Base-by-base conservation (phyloP, 805 yeast species). In the Yamadazyma nakazawae region DNA sequence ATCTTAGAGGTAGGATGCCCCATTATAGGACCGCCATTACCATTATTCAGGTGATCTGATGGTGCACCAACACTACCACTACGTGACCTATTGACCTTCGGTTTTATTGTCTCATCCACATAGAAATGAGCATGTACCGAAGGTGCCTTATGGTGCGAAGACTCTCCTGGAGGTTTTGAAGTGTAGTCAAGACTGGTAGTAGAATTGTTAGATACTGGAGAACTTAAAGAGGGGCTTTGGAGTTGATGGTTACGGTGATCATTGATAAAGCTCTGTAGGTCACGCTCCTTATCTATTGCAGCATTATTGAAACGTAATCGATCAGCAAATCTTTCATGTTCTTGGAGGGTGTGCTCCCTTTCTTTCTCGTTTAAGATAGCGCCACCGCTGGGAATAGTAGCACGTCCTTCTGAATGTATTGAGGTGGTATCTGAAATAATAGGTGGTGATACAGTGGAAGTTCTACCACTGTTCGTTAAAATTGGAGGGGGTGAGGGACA, bases 71-170 rank as follows among this genome's bases (percentile, higher is more conserved):
- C 39, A 11, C 75, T 69, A 7, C 73, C 72, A 52, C 75, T 70
- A 45, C 76, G 59, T 2, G 74, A 68, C 34, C 74, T 47, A 43
- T 52, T 63, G 4, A 56, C 46, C 46, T 68, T 70, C 9, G 55
- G 61, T 57, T 79, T 83, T n/a, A 80, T 60, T 1, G 84, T 73
- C 47, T 85, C 91, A 50, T 82, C 86, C 9, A 81, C 82, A 54
- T 76, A 78, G 60, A 87, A 87, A 64, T 86, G 96, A 0, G 94
- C 90, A 64, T 87, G 96, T 51, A 84, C 83, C 0, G 87, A 77
- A 14, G 85, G 75, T 17, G 76, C 60, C 60, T 80, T 77, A 54
- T 78, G 78, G 57, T 79, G 85, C 2, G 52, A 40, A 31, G 58
- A 53, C 9, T 58, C 61, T 12, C 43, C 54, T 4, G 76, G 75